Base-by-base conservation (phyloP, 768 basidiomycete species). In the Hygrocybe punicea region DNA sequence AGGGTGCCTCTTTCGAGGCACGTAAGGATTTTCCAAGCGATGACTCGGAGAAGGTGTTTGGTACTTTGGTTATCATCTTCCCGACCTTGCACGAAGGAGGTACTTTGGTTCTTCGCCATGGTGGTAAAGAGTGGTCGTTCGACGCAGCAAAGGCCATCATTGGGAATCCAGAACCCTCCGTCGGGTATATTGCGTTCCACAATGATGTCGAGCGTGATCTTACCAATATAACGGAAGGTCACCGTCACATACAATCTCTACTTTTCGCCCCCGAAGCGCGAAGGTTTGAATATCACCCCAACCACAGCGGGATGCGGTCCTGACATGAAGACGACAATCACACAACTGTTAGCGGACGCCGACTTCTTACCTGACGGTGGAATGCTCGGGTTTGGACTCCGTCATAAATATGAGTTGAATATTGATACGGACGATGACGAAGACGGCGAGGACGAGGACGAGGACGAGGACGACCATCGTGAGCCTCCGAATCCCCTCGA, bases 1-100 rank as follows among this genome's bases (percentile, higher is more conserved):
- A 72, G 46, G 80, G 69, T 8, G 73, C 73, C 0, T 82, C 79
- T 62, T 83, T 82, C 72, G 80, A 80, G 60, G 39, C 76, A 1
- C 82, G 81, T 59, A 70, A 75, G 40, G 82, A 82, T 56, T 80
- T 80, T 0, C 79, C 78, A 4, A 74, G 76, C 7, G 62, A 67
- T 6, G 8, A 29, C 29, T 8, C 8, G 8, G 67, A 70, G 6
- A 60, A 62, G 24, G 81, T 82, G 75, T 77, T 84, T 36, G 81
- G 78, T 1, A 81, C 82, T 2, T 72, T 85, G 7, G 76, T 83
- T 1, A 59, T 83, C 34, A 71, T 79, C 17, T 73, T 81, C 49
- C 81, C 81, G 13, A 76, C 76, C 1, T 21, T 61, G 0, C 76
- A 83, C 58, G 67, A 77, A 54, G 81, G 81, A 1, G 82, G 81